Percentiles rank a stretch among this genome's conserved stretches.
Evolutionary conservation across 768 basidiomycete species (phyloP).

Genomic region (Scleroderma bovista): DNA sequence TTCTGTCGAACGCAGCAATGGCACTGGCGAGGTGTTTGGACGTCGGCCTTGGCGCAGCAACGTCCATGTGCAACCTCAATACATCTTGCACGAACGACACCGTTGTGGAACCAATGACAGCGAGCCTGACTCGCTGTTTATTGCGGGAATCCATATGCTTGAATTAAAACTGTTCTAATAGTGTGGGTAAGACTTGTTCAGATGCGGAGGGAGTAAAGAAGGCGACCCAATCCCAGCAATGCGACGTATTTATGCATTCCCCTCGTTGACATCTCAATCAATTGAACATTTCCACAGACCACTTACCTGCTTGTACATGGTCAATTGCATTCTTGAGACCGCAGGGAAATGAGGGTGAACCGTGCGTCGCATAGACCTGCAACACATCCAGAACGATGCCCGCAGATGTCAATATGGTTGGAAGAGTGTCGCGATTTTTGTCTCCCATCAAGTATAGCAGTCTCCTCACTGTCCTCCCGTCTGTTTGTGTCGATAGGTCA

Average conservation of each 20-base stretch:
- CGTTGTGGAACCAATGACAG: conserved; percentile 70
- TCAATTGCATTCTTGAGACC: conserved; percentile 35
- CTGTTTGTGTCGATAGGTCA: conserved; percentile 23
- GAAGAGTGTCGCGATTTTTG: conserved; percentile 73
- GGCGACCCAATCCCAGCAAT: conserved; percentile 57
- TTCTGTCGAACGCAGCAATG: conserved; percentile 23
- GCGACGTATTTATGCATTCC: neutral
- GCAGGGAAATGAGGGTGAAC: conserved; percentile 43
- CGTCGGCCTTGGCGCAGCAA: conserved; percentile 49
- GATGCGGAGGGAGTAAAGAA: conserved; percentile 75
- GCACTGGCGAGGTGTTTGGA: conserved; percentile 42
- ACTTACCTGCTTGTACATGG: conserved; percentile 20
- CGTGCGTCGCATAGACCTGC: conserved; percentile 68
- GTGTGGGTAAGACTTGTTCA: conserved; percentile 45
- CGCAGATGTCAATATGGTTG: conserved; percentile 41
- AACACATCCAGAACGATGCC: conserved; percentile 43
- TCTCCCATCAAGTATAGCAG: conserved; percentile 81
- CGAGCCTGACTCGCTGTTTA: conserved; percentile 39
- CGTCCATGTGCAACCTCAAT: conserved; percentile 47
- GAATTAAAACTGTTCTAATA: conserved; percentile 44
- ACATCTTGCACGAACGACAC: conserved; percentile 42
- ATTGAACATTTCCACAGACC: neutral
- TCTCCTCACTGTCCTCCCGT: conserved; percentile 4
- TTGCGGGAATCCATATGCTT: conserved; percentile 4
- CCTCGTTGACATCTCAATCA: neutral